phyloP scores from a whole-genome alignment of 23 red algal genomes.

The Pyropia yezoensis region DNA sequence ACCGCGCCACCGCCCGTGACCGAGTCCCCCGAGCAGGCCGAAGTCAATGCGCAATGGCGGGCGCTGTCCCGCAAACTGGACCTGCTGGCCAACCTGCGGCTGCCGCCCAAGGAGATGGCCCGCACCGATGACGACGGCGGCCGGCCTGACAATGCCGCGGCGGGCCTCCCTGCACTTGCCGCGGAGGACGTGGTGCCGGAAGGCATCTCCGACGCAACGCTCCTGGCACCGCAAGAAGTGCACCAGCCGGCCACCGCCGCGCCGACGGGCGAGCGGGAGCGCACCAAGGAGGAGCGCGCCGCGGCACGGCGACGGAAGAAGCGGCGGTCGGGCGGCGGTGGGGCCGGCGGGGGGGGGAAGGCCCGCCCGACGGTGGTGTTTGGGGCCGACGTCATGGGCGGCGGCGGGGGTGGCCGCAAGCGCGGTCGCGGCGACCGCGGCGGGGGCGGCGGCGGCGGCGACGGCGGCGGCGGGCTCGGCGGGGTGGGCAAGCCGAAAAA shows the following conservation, averaged over 20 bases:
- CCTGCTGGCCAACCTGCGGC: slow-evolving; percentile 43
- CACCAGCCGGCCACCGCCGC: slow-evolving; percentile 27
- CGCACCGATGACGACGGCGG: slow-evolving; percentile 6
- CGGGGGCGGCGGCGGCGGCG: too few relatives aligned
- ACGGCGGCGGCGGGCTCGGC: too few relatives aligned
- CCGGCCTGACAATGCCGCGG: slow-evolving; percentile 2
- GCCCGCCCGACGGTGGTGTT: too few relatives aligned
- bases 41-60: slow-evolving; percentile 47
- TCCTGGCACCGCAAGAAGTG: slow-evolving; percentile 52
- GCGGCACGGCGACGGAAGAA: slow-evolving; percentile 27
- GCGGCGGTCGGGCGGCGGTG: neutral
- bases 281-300: slow-evolving; percentile 20
- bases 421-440: too few relatives aligned
- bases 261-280: slow-evolving; percentile 27
- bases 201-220: slow-evolving; percentile 32
- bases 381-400: too few relatives aligned
- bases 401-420: too few relatives aligned
- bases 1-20: neutral
- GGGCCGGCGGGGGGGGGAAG: too few relatives aligned
- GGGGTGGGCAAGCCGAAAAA: too few relatives aligned
- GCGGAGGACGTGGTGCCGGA: slow-evolving; percentile 79
- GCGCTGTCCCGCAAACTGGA: slow-evolving; percentile 48
- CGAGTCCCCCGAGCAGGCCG: slow-evolving; percentile 26
- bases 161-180: slow-evolving; percentile 34
- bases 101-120: slow-evolving; percentile 21